Base-by-base conservation (phyloP, 345 rosid species). In the Anacardium occidentale region DNA sequence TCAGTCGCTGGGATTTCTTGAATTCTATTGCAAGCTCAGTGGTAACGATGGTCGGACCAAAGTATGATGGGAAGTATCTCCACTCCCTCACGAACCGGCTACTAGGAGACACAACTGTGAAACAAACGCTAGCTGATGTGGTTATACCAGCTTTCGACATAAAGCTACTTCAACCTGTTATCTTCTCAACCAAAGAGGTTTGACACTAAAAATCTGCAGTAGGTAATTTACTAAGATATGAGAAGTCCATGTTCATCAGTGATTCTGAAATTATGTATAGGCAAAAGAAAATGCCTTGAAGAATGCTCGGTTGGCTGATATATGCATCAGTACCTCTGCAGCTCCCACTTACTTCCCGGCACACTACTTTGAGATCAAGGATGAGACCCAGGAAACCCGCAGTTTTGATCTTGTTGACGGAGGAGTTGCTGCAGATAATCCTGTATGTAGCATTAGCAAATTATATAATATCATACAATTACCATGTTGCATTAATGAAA, bases 381-480 rank as follows among this genome's bases (percentile, higher is more conserved):
- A 80, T 34, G 10, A 15, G 15, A 25, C 44, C 0, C 44, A 65
- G 10, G 34, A 50, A 2, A 66, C 25, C 18, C 52, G 53, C 12
- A 44, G 15, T 17, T 80, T 74, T 26, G 68, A 80, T 29, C 81
- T 80, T 10, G 12, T 77, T 22, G 84, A 80, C 57, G 84, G 81
- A 29, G 84, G 68, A 3, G 76, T 80, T 37, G 78, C 71, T 1
- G 84, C 78, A 9, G 74, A 77, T 53, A 74, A 80, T 58, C 81
- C 81, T 8, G 84, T 80, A 9, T 64, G 75, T 26, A 24, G 40
- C 22, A n/a, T 24, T 3, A 7, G 3, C 10, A 4, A 32, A 25
- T 15, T 50, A 15, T 21, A 48, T 64, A 24, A 3, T 45, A 15
- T 50, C 6, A 50, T 50, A 15, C 18, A 0, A 14, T 11, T 9